Evolutionary conservation across 441 rosid genomes (phyloP), one percentile per base, ranked within the genome.

Genomic region (Bruguiera hainesii): DNA sequence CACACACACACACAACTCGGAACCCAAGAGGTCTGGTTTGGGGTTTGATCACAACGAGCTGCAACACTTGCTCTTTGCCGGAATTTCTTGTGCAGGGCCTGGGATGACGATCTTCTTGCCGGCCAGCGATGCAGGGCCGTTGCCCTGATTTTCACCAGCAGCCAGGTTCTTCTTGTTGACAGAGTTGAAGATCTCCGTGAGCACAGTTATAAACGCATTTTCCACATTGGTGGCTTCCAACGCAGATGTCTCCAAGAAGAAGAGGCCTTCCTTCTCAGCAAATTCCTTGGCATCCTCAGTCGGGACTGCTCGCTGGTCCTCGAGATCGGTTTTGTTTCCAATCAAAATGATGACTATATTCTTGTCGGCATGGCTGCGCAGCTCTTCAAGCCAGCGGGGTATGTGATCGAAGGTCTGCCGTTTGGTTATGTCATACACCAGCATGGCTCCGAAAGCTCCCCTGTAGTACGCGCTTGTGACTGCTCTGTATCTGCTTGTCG

Each of bases 161-260:
- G 78, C 78, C 11, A 93, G 83, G 75, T 78, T 93, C 81, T 87
- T 93, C 89, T 72, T 93, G 85, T 85, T 93, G 59, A 90, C 84
- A 6, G 81, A 81, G 72, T 83, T 90, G 80, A 87, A 90, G 74
- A 93, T 93, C 87, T 93, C 87, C 0, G 92, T 85, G 78, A 92
- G 81, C 66, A 92, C 82, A 4, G 98, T 89, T 77, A 73, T 61
- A 80, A 94, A 94, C 9, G 99, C 93, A 26, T 82, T 79, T 78
- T 90, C 87, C 1, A 91, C 97, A 35, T 95, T 95, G 0, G 94
- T 90, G 7, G 97, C 72, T 60, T 91, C 84, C 39, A 95, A 76
- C 2, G 98, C 97, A 0, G 99, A 95, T 29, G 99, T 95, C 76
- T 95, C 99, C 84, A 91, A 86, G 81, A 95, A 95, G 83, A 87